Conservation (phyloP, 805 yeast genomes). For the Cyberlindnera mycetangii region DNA sequence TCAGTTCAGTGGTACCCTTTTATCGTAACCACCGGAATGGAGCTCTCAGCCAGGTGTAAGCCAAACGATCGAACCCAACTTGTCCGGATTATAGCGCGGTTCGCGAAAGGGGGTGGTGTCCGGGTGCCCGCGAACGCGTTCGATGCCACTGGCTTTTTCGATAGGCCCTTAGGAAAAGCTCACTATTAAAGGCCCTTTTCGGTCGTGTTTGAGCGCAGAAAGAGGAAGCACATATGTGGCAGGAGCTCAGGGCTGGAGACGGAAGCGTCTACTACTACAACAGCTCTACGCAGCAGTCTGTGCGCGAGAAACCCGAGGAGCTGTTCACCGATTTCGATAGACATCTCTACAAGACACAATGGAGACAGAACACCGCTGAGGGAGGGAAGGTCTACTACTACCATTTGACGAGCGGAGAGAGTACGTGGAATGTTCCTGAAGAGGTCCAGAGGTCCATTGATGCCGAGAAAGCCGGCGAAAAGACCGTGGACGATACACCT, state of each 20-base stretch:
- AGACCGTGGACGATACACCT: neutral
- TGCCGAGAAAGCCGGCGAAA: slow-evolving; percentile 4
- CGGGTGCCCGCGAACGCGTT: slow-evolving; percentile 1
- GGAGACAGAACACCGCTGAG: slow-evolving; percentile 49
- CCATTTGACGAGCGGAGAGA: slow-evolving; percentile 57
- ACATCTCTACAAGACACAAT: slow-evolving; percentile 50
- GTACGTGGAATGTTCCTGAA: slow-evolving; percentile 79
- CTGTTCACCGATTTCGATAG: slow-evolving; percentile 38
- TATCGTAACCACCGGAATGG: no score
- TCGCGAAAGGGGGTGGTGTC: slow-evolving; percentile 3
- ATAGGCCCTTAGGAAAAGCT: no score
- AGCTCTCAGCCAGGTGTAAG: no score
- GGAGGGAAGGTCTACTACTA: slow-evolving; percentile 69
- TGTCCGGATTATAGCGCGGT: neutral
- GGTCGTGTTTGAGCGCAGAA: no score
- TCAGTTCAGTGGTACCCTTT: neutral
- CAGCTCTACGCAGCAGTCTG: slow-evolving; percentile 58
- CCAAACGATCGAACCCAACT: no score
- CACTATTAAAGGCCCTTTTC: no score
- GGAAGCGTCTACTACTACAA: slow-evolving; percentile 77
- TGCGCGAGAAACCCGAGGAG: slow-evolving; percentile 78
- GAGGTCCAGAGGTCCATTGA: slow-evolving; percentile 35
- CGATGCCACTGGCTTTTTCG: no score
- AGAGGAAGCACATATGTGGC: slow-evolving; percentile 46
- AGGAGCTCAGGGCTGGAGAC: slow-evolving; percentile 50